Percentiles rank a stretch among this genome's conserved stretches.
These are phyloP conservation scores for Aspergillus melleus DNA, from an alignment of 2,329 filamentous ascomycete species.

Conservation along the genomic window DNA sequence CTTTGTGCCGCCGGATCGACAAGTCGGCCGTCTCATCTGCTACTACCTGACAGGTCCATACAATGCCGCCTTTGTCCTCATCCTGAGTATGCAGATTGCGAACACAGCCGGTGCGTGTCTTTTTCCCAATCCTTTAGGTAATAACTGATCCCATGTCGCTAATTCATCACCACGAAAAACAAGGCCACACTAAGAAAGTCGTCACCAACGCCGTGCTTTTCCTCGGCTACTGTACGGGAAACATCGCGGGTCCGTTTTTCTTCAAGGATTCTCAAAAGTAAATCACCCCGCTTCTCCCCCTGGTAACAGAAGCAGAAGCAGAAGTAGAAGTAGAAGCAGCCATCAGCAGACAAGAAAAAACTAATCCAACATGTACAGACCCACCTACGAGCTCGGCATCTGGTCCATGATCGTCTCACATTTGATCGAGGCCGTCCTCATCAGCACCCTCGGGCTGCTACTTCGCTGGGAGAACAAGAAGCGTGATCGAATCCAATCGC, in stretches of 20 bases:
- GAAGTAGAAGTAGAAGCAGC: no score
- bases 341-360: background rate
- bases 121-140: background rate
- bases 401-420: slow-evolving; percentile 60
- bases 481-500: slow-evolving; percentile 50
- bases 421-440: slow-evolving; percentile 51
- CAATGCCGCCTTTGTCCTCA: slow-evolving; percentile 55
- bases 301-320: no score
- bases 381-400: slow-evolving; percentile 52
- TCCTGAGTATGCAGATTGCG: slow-evolving; percentile 47
- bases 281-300: background rate
- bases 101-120: slow-evolving; percentile 43
- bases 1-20: slow-evolving; percentile 52
- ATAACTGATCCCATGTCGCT: background rate
- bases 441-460: slow-evolving; percentile 48
- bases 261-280: slow-evolving; percentile 56
- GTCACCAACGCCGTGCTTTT: slow-evolving; percentile 63
- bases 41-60: slow-evolving; percentile 59
- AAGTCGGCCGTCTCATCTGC: slow-evolving; percentile 58
- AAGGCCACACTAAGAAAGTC: slow-evolving; percentile 63
- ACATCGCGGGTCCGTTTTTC: slow-evolving; percentile 64
- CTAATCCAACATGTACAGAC: slow-evolving; percentile 26
- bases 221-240: slow-evolving; percentile 61
- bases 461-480: slow-evolving; percentile 52
- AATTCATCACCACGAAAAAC: slow-evolving; percentile 9